These are phyloP conservation scores for Ashbya aceris DNA, from an alignment of 1,139 yeast genomes.

Conservation along the genomic window DNA sequence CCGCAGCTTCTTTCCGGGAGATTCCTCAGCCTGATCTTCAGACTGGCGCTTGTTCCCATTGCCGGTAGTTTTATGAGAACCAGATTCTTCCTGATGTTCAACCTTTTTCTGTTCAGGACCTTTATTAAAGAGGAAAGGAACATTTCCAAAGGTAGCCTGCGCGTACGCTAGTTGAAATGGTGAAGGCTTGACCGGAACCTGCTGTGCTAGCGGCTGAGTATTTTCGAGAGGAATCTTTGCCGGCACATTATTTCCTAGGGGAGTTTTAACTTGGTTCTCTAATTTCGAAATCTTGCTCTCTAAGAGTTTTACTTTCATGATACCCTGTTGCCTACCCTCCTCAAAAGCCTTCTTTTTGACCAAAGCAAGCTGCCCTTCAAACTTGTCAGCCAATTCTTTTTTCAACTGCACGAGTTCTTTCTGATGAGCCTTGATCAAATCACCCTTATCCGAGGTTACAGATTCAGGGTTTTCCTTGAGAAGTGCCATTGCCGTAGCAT, in stretches of 20 bases:
- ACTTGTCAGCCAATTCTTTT: constrained; percentile 13
- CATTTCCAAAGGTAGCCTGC: not conserved
- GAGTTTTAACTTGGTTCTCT: constrained; percentile 13
- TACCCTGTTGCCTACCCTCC: constrained; percentile 33
- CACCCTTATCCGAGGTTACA: constrained; percentile 7
- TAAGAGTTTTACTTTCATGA: constrained; percentile 26
- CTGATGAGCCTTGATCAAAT: constrained; percentile 18
- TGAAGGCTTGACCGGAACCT: not conserved
- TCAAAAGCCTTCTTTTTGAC: constrained; percentile 33
- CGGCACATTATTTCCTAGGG: not conserved
- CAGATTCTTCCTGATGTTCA: too few species aligned
- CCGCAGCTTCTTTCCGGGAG: constrained; percentile 22
- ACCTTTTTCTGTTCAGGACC: too few species aligned
- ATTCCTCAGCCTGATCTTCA: constrained; percentile 13
- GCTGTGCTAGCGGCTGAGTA: not conserved
- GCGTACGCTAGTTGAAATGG: constrained; percentile 4
- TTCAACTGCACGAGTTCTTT: constrained; percentile 16
- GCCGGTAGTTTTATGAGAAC: not conserved
- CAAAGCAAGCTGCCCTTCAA: constrained; percentile 26
- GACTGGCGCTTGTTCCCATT: constrained; percentile 14
- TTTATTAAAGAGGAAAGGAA: not conserved
- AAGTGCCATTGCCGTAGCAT: constrained; percentile 11
- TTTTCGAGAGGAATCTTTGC: constrained; percentile 1
- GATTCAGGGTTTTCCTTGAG: constrained; percentile 6
- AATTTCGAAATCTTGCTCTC: constrained; percentile 25